Conservation (phyloP, 1,284 basidiomycete genomes). For the Bondarzewia mesenterica region DNA sequence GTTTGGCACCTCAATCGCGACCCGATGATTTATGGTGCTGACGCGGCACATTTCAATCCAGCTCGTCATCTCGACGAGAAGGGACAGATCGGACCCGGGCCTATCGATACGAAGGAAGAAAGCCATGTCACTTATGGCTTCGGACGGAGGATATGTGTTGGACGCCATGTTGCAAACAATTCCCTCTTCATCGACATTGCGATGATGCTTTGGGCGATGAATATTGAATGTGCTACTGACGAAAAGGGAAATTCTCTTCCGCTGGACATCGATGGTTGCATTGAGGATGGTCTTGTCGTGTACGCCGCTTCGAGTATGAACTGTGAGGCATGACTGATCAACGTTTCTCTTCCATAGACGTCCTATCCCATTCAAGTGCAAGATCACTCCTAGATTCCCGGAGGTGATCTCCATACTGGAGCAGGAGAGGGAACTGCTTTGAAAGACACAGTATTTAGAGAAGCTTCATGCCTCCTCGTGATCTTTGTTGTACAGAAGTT, state of each 20-base stretch:
- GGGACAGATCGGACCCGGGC: neutral
- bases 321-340: neutral
- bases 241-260: neutral
- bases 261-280: constrained; percentile 1
- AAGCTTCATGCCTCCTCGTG: too few species aligned
- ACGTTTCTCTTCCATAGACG: neutral
- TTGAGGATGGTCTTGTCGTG: constrained; percentile 4
- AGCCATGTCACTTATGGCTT: constrained; percentile 5
- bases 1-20: constrained; percentile 9
- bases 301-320: neutral
- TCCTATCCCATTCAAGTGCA: constrained; percentile 1
- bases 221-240: neutral
- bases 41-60: constrained; percentile 6
- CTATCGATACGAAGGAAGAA: constrained; percentile 5
- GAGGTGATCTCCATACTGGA: neutral
- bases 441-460: too few species aligned
- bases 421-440: constrained; percentile 3
- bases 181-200: constrained; percentile 7
- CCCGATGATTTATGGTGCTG: constrained; percentile 3
- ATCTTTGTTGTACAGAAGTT: too few species aligned
- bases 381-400: neutral
- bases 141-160: constrained; percentile 5
- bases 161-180: constrained; percentile 7
- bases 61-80: constrained; percentile 5
- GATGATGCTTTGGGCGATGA: constrained; percentile 5